phyloP scores from a whole-genome alignment of 495 filamentous ascomycete genomes.

The Penicillium arizonense region DNA sequence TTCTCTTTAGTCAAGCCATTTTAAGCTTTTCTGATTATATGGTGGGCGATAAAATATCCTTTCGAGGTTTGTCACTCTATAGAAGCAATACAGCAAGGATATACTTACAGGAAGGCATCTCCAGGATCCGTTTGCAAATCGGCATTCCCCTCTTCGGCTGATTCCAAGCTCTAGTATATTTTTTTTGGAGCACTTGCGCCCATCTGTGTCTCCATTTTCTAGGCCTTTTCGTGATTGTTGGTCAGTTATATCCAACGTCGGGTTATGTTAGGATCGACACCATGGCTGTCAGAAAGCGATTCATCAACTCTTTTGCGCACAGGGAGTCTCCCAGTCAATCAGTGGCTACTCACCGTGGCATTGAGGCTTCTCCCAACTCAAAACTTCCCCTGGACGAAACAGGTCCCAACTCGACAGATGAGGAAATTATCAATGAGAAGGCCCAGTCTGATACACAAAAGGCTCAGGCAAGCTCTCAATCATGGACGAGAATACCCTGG shows the following conservation, averaged over 20 bases:
- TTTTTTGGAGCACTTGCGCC: too few species aligned
- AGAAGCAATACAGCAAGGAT: neutral
- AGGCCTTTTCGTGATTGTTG: neutral
- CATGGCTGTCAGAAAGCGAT: slow-evolving; percentile 12
- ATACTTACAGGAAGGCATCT: neutral
- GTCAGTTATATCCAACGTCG: neutral
- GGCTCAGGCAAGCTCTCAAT: slow-evolving; percentile 12
- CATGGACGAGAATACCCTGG: slow-evolving; percentile 22
- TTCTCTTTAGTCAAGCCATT: neutral
- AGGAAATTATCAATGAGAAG: slow-evolving; percentile 6
- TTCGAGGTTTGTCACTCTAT: neutral
- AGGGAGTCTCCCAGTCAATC: neutral
- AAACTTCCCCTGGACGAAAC: neutral
- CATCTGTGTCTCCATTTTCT: neutral
- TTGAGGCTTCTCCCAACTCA: neutral
- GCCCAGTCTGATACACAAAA: slow-evolving; percentile 8
- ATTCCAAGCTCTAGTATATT: too few species aligned
- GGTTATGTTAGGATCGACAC: neutral
- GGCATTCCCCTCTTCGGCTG: too few species aligned
- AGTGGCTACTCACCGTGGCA: neutral
- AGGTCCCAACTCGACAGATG: neutral
- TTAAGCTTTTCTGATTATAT: neutral
- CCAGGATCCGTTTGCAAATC: too few species aligned
- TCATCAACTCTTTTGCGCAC: slow-evolving; percentile 6
- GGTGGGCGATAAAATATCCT: neutral